Evolutionary conservation across 2,329 filamentous ascomycete genomes (phyloP).

Genomic region (Hypoxylon rubiginosum): DNA sequence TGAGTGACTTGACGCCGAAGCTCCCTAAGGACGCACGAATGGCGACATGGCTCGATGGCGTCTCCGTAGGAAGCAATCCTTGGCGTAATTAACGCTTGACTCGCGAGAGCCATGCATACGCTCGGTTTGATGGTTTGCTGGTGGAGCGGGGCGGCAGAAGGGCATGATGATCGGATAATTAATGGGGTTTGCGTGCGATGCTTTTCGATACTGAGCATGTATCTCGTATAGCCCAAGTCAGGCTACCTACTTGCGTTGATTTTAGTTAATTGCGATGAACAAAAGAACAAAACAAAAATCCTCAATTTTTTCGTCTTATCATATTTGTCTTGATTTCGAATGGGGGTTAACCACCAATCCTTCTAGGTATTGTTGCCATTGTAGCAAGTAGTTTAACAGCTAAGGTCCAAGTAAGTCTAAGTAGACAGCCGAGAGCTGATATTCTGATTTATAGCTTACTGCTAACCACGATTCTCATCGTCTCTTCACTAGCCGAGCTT

Average conservation of each 20-base stretch:
- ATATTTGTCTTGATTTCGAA: background rate
- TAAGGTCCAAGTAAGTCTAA: background rate
- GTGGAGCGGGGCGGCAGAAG: background rate
- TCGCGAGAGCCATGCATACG: background rate
- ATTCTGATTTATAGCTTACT: background rate
- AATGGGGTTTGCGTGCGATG: background rate
- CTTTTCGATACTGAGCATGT: background rate
- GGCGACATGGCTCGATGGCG: slow-evolving; percentile 36
- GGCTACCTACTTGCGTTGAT: slow-evolving; percentile 9
- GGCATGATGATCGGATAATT: background rate
- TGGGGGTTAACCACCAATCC: background rate
- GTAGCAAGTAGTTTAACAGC: background rate
- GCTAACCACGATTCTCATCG: background rate
- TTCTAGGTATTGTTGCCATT: background rate
- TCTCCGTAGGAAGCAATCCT: background rate
- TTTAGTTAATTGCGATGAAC: slow-evolving; percentile 2
- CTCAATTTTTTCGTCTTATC: background rate
- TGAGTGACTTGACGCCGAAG: background rate
- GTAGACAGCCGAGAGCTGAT: background rate
- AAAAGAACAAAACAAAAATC: no score
- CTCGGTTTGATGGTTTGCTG: background rate
- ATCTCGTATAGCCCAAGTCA: background rate
- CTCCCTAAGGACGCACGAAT: slow-evolving; percentile 16
- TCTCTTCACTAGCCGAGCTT: background rate
- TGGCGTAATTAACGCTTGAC: background rate